Conservation (phyloP, 2,329 filamentous ascomycete species). For the Hypomyces perniciosus region DNA sequence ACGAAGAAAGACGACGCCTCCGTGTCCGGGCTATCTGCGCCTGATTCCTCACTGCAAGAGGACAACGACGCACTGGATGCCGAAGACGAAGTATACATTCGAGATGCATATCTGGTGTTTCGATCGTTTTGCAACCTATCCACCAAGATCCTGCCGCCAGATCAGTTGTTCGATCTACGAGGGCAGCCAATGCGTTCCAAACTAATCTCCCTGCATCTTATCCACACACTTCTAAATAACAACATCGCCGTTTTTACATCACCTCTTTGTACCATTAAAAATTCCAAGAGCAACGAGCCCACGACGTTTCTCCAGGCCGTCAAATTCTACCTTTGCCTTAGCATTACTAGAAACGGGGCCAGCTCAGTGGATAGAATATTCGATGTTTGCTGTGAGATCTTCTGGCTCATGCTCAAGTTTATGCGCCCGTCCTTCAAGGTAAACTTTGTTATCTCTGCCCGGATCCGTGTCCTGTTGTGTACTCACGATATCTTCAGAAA, state of each 20-base stretch:
- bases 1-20: slow-evolving; percentile 35
- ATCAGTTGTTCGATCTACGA: slow-evolving; percentile 87
- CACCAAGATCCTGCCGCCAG: slow-evolving; percentile 81
- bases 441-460: slow-evolving; percentile 17
- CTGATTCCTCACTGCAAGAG: slow-evolving; percentile 51
- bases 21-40: slow-evolving; percentile 47
- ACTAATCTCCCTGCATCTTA: slow-evolving; percentile 87
- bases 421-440: slow-evolving; percentile 93
- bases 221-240: slow-evolving; percentile 92
- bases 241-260: slow-evolving; percentile 88
- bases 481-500: slow-evolving; percentile 52
- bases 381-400: slow-evolving; percentile 93
- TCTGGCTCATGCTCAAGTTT: slow-evolving; percentile 94
- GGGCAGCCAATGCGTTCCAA: slow-evolving; percentile 98
- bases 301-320: slow-evolving; percentile 91
- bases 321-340: slow-evolving; percentile 94
- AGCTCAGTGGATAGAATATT: slow-evolving; percentile 90
- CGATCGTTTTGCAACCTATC: slow-evolving; percentile 96
- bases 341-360: slow-evolving; percentile 88
- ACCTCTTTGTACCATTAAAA: slow-evolving; percentile 84
- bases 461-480: background rate
- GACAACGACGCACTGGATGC: slow-evolving; percentile 55
- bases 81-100: slow-evolving; percentile 94
- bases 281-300: slow-evolving; percentile 79
- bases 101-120: slow-evolving; percentile 95